A percentile compares a stretch with the other conserved stretches of the same genome.
Conservation (phyloP, 257 asterid genomes). For the Solanum ossicruentum region DNA sequence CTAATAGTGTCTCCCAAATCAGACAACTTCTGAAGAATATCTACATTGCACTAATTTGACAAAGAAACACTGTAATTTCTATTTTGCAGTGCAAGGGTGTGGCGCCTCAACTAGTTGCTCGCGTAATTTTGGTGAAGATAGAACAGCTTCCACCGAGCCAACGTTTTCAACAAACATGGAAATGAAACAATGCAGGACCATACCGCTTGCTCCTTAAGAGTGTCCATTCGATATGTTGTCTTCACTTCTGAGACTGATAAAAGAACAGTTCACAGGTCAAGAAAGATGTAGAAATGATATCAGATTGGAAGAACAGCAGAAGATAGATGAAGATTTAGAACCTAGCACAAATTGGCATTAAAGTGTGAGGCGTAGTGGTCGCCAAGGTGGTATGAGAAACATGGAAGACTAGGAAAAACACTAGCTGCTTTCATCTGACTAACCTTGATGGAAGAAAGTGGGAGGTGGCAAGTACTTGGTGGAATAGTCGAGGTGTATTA, state of each 20-base stretch:
- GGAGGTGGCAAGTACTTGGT: not conserved
- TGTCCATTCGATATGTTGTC: not conserved
- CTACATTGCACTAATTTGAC: not conserved
- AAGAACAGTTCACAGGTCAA: not conserved
- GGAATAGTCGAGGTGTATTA: not conserved
- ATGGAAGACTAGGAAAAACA: not conserved
- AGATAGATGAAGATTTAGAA: not conserved
- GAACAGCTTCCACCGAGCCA: not conserved
- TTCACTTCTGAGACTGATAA: not conserved
- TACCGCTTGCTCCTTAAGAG: not conserved
- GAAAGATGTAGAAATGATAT: not conserved
- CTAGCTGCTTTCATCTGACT: not conserved
- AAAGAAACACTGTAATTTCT: not conserved
- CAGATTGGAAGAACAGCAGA: not conserved
- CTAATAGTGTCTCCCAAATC: not conserved
- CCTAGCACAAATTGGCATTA: not conserved
- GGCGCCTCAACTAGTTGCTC: not conserved
- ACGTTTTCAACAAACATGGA: not conserved
- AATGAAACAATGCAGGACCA: not conserved
- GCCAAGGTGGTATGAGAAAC: not conserved
- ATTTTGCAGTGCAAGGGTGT: not conserved
- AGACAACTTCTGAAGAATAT: not conserved
- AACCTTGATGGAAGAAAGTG: not conserved
- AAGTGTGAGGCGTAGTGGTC: not conserved
- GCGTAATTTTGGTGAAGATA: not conserved